Evolutionary conservation across 306 rosid genomes (phyloP), one percentile per base, ranked within the genome.

Genomic region (Rosa lucieae): DNA sequence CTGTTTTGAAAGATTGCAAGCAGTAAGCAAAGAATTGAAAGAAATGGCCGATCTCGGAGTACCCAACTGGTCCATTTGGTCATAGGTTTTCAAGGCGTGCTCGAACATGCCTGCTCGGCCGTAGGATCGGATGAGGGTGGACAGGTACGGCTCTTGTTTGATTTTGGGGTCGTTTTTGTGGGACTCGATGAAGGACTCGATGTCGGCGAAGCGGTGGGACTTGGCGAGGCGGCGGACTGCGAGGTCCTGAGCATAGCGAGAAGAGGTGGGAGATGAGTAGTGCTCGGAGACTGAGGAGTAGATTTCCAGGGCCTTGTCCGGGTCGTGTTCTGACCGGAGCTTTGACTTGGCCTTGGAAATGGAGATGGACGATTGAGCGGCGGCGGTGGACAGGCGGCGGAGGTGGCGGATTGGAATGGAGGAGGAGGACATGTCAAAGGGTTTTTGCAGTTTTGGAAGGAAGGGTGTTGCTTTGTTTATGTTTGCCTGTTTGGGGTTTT

Each of bases 81-180:
- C 81, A 61, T 78, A 88, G 29, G 89, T 88, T 32, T 71, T 78
- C 82, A 85, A 7, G 1, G 97, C 97, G 26, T 85, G 89, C 11
- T 88, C 91, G 67, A 91, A 55, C 97, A 91, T 86, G 21, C 87
- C 84, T 1, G 89, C 90, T 12, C 81, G 83, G 62, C 93, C 93
- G 79, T 91, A 91, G 67, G 97, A 88, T 39, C 92, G 89, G 52
- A 91, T 91, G 76, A 91, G 79, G 76, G 87, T 75, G 58, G 93
- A 88, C 12, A 91, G 35, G 74, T 58, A 91, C 0, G 92, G 84
- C 43, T 91, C 97, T 75, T 86, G 80, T 49, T 79, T 82, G 82
- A 89, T 81, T 56, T 83, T 85, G 44, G 92, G 89, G 67, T 89
- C 92, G 2, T 48, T 76, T 77, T 88, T 89, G 58, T 86, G 97